phyloP scores from a whole-genome alignment of 805 yeast genomes.

The Nakazawaea wyomingensis region DNA sequence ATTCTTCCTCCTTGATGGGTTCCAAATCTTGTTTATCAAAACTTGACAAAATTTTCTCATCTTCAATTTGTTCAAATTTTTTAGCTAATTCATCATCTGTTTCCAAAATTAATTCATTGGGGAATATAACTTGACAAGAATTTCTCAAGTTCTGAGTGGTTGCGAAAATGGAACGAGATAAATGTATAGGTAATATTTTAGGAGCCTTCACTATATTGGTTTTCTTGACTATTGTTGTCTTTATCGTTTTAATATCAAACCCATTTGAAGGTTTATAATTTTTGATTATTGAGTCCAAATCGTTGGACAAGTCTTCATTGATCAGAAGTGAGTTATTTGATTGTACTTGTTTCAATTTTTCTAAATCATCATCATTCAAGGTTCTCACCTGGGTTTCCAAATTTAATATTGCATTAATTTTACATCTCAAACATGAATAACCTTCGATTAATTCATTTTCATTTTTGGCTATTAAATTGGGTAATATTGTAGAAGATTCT shows the following conservation, averaged over 20 bases:
- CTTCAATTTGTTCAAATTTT: conserved; percentile 13
- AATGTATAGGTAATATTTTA: conserved; percentile 66
- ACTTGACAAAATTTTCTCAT: conserved; percentile 23
- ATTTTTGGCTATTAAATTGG: conserved; percentile 48
- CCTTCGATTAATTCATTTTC: conserved; percentile 69
- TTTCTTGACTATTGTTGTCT: conserved; percentile 64
- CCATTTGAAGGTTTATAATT: conserved; percentile 36
- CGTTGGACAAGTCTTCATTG: conserved; percentile 60
- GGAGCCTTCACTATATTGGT: conserved; percentile 65
- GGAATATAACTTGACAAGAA: conserved; percentile 64
- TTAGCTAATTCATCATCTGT: conserved; percentile 35
- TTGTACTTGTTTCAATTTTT: conserved; percentile 30
- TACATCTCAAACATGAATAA: conserved; percentile 76
- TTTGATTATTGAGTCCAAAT: conserved; percentile 42
- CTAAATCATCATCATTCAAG: conserved; percentile 28
- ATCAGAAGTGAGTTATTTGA: conserved; percentile 38
- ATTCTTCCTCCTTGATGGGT: conserved; percentile 9
- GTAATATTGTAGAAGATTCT: conserved; percentile 30
- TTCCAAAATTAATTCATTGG: conserved; percentile 45
- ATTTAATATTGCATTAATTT: conserved; percentile 37
- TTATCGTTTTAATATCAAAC: conserved; percentile 39
- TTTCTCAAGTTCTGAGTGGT: conserved; percentile 68
- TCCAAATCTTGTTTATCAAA: conserved; percentile 32
- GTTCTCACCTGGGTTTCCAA: conserved; percentile 16
- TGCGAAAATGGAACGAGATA: conserved; percentile 76